phyloP scores from a whole-genome alignment of 306 rosid genomes.

The Begonia peltatifolia region DNA sequence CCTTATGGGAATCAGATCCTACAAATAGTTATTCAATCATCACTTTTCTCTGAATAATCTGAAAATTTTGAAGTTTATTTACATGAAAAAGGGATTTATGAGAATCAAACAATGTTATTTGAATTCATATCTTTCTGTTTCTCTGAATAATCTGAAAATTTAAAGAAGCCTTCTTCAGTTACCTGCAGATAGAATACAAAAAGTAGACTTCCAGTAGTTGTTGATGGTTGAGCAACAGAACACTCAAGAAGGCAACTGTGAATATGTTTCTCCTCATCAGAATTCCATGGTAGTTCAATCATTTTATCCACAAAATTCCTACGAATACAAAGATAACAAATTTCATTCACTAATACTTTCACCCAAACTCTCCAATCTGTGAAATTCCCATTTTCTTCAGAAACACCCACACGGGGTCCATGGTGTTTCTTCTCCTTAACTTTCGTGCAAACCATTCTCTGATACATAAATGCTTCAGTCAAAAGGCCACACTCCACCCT shows the following conservation, averaged over 20 bases:
- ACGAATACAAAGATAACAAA: slow-evolving; percentile 89
- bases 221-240: slow-evolving; percentile 49
- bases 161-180: slow-evolving; percentile 1
- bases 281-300: slow-evolving; percentile 92
- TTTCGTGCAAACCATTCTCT: slow-evolving; percentile 62
- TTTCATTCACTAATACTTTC: slow-evolving; percentile 74
- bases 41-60: too few relatives aligned
- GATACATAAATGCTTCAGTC: slow-evolving; percentile 89
- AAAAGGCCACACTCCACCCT: slow-evolving; percentile 93
- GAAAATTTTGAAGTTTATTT: too few relatives aligned
- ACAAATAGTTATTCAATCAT: too few relatives aligned
- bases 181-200: slow-evolving; percentile 94
- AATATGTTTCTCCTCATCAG: slow-evolving; percentile 79
- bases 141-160: too few relatives aligned
- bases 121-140: too few relatives aligned
- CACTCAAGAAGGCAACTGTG: slow-evolving; percentile 75
- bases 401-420: slow-evolving; percentile 25
- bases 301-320: slow-evolving; percentile 78
- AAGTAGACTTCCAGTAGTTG: slow-evolving; percentile 76
- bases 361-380: slow-evolving; percentile 61
- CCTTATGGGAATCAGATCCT: too few relatives aligned
- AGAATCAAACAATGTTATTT: too few relatives aligned
- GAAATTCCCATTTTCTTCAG: slow-evolving; percentile 27
- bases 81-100: too few relatives aligned
- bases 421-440: slow-evolving; percentile 45